Evolutionary conservation across 768 basidiomycete species (phyloP).

Genomic region (Mrakia blollopis): DNA sequence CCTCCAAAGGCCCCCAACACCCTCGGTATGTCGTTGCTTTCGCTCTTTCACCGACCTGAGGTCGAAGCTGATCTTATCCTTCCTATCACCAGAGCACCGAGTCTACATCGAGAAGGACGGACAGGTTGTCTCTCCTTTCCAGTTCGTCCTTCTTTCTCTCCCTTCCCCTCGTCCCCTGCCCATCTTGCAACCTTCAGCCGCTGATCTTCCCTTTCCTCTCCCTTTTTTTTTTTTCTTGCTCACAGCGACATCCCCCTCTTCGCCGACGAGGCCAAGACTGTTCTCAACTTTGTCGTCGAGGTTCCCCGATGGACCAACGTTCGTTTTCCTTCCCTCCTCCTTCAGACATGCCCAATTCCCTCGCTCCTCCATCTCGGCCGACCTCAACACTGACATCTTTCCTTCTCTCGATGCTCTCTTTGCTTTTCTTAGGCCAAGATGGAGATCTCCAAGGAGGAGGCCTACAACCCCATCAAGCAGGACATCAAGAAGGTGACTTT

Average conservation of each 20-base stretch:
- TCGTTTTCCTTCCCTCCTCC: not conserved
- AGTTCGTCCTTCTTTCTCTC: slow-evolving; percentile 36
- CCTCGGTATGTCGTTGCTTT: slow-evolving; percentile 58
- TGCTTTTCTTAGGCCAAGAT: slow-evolving; percentile 71
- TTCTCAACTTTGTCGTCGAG: slow-evolving; percentile 98
- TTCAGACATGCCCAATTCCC: too few relatives aligned
- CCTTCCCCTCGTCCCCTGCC: not conserved
- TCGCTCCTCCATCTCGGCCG: not conserved
- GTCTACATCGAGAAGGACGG: slow-evolving; percentile 89
- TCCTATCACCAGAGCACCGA: slow-evolving; percentile 67
- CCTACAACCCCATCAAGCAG: slow-evolving; percentile 99
- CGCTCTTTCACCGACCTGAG: not conserved
- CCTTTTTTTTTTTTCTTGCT: slow-evolving; percentile 41
- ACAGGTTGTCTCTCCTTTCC: slow-evolving; percentile 50
- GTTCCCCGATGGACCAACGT: slow-evolving; percentile 68
- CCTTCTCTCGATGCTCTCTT: not conserved
- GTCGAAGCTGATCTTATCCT: not conserved
- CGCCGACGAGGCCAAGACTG: slow-evolving; percentile 87
- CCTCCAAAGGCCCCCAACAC: slow-evolving; percentile 71
- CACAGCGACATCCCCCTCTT: slow-evolving; percentile 98
- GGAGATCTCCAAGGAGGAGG: slow-evolving; percentile 97
- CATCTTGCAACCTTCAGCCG: slow-evolving; percentile 38
- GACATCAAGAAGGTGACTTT: slow-evolving; percentile 43
- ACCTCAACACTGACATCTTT: not conserved
- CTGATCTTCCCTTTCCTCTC: not conserved